Evolutionary conservation across 345 rosid genomes (phyloP).

Genomic region (Murraya koenigii): DNA sequence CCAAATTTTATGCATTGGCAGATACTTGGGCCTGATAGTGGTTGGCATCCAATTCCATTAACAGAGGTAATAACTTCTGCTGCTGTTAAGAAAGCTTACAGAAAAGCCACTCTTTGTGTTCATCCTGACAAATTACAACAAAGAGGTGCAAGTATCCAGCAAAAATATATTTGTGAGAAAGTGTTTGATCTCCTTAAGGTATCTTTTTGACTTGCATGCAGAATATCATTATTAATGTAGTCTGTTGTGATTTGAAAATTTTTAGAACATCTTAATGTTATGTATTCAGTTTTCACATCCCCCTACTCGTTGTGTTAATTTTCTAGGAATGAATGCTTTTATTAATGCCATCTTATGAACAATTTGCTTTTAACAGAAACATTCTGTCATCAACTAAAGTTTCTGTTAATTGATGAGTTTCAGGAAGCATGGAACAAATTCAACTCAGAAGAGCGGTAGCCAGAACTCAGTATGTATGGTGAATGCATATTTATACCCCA

Average conservation of each 20-base stretch:
- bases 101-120: slow-evolving; percentile 97
- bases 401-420: slow-evolving; percentile 16
- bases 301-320: not conserved
- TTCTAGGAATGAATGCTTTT: not conserved
- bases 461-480: not conserved
- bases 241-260: not conserved
- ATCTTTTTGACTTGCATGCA: not conserved
- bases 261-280: not conserved
- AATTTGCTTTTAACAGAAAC: not conserved
- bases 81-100: slow-evolving; percentile 92
- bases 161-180: slow-evolving; percentile 89
- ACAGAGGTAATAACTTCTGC: slow-evolving; percentile 93
- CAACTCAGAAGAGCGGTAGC: slow-evolving; percentile 88
- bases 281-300: not conserved
- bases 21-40: slow-evolving; percentile 86
- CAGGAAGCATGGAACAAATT: slow-evolving; percentile 98
- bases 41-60: slow-evolving; percentile 95
- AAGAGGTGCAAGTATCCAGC: slow-evolving; percentile 89
- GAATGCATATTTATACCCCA: slow-evolving; percentile 3
- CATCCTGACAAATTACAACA: slow-evolving; percentile 98
- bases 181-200: slow-evolving; percentile 98
- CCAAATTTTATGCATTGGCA: slow-evolving; percentile 29
- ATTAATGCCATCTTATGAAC: not conserved
- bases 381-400: not conserved
- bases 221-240: not conserved